phyloP scores from a whole-genome alignment of 768 basidiomycete genomes.

The Kwoniella mangroviensis region DNA sequence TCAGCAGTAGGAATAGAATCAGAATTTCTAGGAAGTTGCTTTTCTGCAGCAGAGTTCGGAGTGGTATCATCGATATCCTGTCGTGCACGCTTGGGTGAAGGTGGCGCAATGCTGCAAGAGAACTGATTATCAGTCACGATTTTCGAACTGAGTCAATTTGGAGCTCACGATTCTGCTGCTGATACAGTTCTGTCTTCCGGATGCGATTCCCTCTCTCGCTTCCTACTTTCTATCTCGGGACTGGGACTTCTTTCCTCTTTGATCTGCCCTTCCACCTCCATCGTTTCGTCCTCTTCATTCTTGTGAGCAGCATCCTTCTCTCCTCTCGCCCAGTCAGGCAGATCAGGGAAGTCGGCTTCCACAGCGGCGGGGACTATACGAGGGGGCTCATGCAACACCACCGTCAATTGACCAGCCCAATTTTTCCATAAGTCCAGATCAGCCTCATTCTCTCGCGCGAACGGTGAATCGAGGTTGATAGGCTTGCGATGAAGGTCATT shows the following conservation, averaged over 20 bases:
- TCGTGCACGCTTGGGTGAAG: constrained; percentile 12
- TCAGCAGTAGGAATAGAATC: constrained; percentile 16
- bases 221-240: constrained; percentile 22
- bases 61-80: background rate
- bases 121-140: background rate
- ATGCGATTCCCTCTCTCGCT: constrained; percentile 11
- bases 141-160: background rate
- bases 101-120: background rate
- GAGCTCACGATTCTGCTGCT: constrained; percentile 5
- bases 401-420: constrained; percentile 48
- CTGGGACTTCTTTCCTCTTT: constrained; percentile 19
- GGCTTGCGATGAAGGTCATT: constrained; percentile 44
- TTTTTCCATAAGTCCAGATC: constrained; percentile 52
- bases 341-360: constrained; percentile 40
- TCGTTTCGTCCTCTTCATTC: constrained; percentile 23
- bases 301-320: constrained; percentile 17
- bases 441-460: constrained; percentile 35
- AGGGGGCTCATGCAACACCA: constrained; percentile 44
- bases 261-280: constrained; percentile 30
- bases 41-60: background rate
- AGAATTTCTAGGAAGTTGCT: background rate
- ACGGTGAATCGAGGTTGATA: constrained; percentile 43
- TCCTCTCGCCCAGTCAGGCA: constrained; percentile 45
- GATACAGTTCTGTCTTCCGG: background rate
- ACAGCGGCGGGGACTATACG: constrained; percentile 46